These are phyloP conservation scores for Fragilaria crotonensis DNA, from an alignment of 108 stramenopile genomes.

Conservation along the genomic window DNA sequence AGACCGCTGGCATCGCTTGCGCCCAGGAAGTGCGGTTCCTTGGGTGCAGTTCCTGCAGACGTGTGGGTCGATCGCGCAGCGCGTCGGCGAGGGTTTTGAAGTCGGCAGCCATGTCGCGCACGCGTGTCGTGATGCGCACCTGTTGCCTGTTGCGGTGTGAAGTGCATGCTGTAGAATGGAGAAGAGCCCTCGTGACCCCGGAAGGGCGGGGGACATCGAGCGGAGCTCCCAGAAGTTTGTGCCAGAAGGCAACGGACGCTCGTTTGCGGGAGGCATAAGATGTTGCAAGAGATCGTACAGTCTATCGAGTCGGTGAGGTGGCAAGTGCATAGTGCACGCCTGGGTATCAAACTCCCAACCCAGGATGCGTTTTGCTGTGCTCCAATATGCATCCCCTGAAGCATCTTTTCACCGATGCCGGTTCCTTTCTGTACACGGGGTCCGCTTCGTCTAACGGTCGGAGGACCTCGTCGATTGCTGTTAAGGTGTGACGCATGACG, in stretches of 20 bases:
- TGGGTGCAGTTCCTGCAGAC: conserved; percentile 30
- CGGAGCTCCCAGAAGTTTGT: conserved; percentile 34
- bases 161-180: conserved; percentile 28
- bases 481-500: conserved; percentile 12
- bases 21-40: conserved; percentile 9
- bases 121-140: neutral
- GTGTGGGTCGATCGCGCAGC: conserved; percentile 18
- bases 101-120: conserved; percentile 16
- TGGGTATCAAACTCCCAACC: conserved; percentile 29
- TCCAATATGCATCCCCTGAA: conserved; percentile 31
- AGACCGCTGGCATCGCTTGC: conserved; percentile 19
- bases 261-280: neutral
- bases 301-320: conserved; percentile 18
- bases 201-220: conserved; percentile 34
- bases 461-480: conserved; percentile 19
- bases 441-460: conserved; percentile 15
- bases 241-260: too few relatives aligned
- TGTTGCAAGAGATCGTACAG: conserved; percentile 12
- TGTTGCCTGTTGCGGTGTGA: neutral
- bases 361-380: conserved; percentile 18
- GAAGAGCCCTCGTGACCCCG: conserved; percentile 27
- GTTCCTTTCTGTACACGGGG: conserved; percentile 30
- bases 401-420: conserved; percentile 32
- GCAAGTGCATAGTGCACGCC: conserved; percentile 19
- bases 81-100: conserved; percentile 10